Evolutionary conservation across 2,329 filamentous ascomycete species (phyloP).

Genomic region (Lecanicillium sp.): DNA sequence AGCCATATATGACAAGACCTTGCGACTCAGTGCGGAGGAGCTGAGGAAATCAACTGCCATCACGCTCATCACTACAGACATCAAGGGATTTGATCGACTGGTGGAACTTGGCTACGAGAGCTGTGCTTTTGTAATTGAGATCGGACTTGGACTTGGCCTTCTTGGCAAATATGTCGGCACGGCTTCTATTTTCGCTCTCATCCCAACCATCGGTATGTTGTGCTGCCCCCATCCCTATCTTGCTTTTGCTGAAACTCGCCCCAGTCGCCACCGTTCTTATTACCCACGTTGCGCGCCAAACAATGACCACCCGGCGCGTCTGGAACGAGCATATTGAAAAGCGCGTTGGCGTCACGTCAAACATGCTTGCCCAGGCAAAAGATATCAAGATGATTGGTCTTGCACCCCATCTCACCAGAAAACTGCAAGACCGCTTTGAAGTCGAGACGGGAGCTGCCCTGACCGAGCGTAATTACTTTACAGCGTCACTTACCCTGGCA

Average conservation of each 20-base stretch:
- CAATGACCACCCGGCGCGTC: not conserved
- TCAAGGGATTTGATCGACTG: not conserved
- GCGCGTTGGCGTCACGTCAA: not conserved
- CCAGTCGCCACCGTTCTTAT: not conserved
- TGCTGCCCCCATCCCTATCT: no score
- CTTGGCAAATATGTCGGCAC: not conserved
- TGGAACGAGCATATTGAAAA: slow-evolving; percentile 2
- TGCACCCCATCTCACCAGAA: not conserved
- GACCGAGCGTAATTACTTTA: slow-evolving; percentile 4
- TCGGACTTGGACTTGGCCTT: not conserved
- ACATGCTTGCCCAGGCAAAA: slow-evolving; percentile 3
- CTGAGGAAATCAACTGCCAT: not conserved
- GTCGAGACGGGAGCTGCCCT: not conserved
- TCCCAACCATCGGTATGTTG: not conserved
- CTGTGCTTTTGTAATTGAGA: not conserved
- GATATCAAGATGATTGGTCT: slow-evolving; percentile 7
- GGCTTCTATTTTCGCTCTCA: not conserved
- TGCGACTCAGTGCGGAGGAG: not conserved
- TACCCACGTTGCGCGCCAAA: not conserved
- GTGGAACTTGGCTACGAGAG: not conserved
- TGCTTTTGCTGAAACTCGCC: not conserved
- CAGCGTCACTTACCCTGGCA: not conserved
- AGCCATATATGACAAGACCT: not conserved
- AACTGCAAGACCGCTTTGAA: not conserved
- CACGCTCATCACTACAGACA: slow-evolving; percentile 1